Percentiles rank a stretch among this genome's conserved stretches.
These are phyloP conservation scores for Saccharomycopsis microspora DNA, from an alignment of 805 yeast genomes.

Conservation along the genomic window DNA sequence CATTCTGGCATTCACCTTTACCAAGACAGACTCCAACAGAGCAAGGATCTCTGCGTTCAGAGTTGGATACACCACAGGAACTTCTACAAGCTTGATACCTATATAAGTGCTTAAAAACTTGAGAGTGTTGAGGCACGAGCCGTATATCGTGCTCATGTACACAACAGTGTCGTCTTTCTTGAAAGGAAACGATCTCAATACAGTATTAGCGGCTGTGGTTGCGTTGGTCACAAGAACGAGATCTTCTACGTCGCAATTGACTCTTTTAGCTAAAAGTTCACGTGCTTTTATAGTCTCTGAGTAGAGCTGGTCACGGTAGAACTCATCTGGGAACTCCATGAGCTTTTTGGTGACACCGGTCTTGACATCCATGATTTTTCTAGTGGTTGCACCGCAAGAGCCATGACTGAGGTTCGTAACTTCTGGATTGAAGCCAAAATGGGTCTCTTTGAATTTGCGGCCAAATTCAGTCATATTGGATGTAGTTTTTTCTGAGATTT, in stretches of 20 bases:
- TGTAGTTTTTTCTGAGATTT: background rate
- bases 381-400: slow-evolving; percentile 48
- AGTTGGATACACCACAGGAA: slow-evolving; percentile 34
- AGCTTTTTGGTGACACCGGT: slow-evolving; percentile 22
- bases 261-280: slow-evolving; percentile 27
- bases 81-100: slow-evolving; percentile 19
- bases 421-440: slow-evolving; percentile 33
- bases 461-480: slow-evolving; percentile 28
- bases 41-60: slow-evolving; percentile 29
- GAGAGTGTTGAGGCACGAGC: slow-evolving; percentile 42
- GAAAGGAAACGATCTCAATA: slow-evolving; percentile 44
- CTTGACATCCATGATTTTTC: slow-evolving; percentile 31
- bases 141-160: slow-evolving; percentile 38
- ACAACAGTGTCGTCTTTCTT: slow-evolving; percentile 40
- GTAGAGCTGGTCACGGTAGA: slow-evolving; percentile 22
- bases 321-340: slow-evolving; percentile 37
- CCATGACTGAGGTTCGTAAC: slow-evolving; percentile 50
- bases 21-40: slow-evolving; percentile 21
- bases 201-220: slow-evolving; percentile 45
- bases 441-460: slow-evolving; percentile 32
- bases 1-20: slow-evolving; percentile 24
- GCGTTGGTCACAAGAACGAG: slow-evolving; percentile 50
- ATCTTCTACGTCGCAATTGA: slow-evolving; percentile 35
- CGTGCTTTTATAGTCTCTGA: slow-evolving; percentile 26
- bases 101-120: slow-evolving; percentile 25